Evolutionary conservation across 345 rosid species (phyloP), one percentile per base, ranked within the genome.

Genomic region (Populus euphratica): DNA sequence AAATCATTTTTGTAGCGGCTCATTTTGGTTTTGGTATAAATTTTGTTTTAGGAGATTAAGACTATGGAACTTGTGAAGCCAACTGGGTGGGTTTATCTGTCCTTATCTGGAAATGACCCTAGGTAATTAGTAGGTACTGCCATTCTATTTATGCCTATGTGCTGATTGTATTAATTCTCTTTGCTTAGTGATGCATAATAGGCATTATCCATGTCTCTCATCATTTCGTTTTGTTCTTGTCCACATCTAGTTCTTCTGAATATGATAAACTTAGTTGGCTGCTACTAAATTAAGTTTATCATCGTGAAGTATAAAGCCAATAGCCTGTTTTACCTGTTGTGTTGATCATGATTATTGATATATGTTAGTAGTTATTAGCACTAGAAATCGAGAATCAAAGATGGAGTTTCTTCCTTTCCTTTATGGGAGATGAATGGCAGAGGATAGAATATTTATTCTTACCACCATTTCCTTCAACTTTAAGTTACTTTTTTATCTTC

Each of bases 101-200:
- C 96, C 20, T 79, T 95, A 18, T 92, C 99, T 20, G 97, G 94
- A 76, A 91, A 89, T 31, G 98, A 93, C 86, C 97, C 97, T 54
- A 76, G 93, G 98, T 94, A 83, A 69, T 14, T 3, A 11, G 98
- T 94, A 83, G 49, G 21, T 9, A 6, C 38, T 10, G 44, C 39
- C 12, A 23, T 59, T 23, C 23, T 59, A 23, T 59, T 59, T 68
- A 23, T 73, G 43, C 49, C 38, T 11, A 21, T 70, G 18, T 63
- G 62, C 27, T n/a, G 44, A 64, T 64, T 44, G 16, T 72, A 8
- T 27, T 47, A 17, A 59, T 75, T 36, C n/a, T 9, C 36, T 68
- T 38, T 73, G 25, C 25, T 47, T 31, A 31, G 31, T 21, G 29
- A 5, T 66, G 71, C 41, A 3, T 12, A n/a, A 29, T 21, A 23